Percentiles rank a stretch among this genome's conserved stretches.
phyloP scores from a whole-genome alignment of 257 asterid genomes.

The Gynochthodes officinalis region DNA sequence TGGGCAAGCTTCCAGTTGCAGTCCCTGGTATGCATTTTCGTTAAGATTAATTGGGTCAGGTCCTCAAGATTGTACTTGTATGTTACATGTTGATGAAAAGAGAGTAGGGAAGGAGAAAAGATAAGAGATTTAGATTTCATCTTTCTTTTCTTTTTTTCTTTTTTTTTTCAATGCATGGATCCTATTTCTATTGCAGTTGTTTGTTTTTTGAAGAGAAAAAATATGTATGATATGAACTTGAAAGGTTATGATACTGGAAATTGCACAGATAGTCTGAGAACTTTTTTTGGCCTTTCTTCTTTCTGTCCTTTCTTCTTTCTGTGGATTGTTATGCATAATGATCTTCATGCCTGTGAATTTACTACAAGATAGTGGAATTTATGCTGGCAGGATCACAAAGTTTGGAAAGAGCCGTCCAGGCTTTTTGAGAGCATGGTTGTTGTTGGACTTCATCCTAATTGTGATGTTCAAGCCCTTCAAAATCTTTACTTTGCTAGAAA shows the following conservation, averaged over 20 bases:
- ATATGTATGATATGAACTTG: not conserved
- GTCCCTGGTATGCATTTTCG: slow-evolving; percentile 62
- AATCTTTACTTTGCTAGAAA: slow-evolving; percentile 74
- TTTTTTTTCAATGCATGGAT: not conserved
- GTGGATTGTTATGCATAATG: not conserved
- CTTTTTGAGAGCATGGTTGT: slow-evolving; percentile 96
- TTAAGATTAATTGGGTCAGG: not conserved
- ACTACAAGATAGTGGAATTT: slow-evolving; percentile 30
- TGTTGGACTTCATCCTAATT: slow-evolving; percentile 89
- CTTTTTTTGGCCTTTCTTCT: slow-evolving; percentile 4
- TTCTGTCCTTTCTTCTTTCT: not conserved
- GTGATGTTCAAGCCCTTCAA: slow-evolving; percentile 90
- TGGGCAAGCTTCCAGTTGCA: slow-evolving; percentile 97
- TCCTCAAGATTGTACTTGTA: not conserved
- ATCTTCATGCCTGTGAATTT: slow-evolving; percentile 23
- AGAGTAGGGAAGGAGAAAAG: not conserved
- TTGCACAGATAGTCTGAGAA: not conserved
- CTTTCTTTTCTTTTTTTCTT: too few relatives aligned
- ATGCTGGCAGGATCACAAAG: slow-evolving; percentile 81
- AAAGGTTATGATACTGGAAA: slow-evolving; percentile 9
- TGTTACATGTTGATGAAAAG: not conserved
- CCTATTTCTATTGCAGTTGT: not conserved
- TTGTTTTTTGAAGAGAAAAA: not conserved
- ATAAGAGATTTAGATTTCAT: not conserved
- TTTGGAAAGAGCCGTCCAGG: slow-evolving; percentile 85